Base-by-base conservation (phyloP, 352 stramenopile genomes). In the Pythium vanterpoolii region DNA sequence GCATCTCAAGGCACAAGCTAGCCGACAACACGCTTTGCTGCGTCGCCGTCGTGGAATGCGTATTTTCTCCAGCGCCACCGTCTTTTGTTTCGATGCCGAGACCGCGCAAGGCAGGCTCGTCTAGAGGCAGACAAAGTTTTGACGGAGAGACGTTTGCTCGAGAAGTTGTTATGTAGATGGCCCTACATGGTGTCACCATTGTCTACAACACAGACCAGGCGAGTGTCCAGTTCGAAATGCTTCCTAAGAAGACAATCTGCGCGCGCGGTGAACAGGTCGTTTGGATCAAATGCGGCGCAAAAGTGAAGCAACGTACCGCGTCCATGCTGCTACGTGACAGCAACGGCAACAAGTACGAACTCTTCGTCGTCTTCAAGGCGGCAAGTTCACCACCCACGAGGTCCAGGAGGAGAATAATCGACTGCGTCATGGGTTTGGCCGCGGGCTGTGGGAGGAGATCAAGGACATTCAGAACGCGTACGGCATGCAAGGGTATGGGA, bases 291-390 rank as follows among this genome's bases (percentile, higher is more conserved):
- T 69, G 64, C 14, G 47, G 52, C 24, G 57, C 50, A 7, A 59
- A 56, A 11, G 64, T 73, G 30, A 74, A 74, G 39, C 34, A 78
- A 16, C 52, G 68, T 9, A 53, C 57, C 21, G 72, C 64, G 5
- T 61, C 45, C 7, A 77, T 69, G 66, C 49, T 71, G 2, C 31
- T 77, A 14, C 56, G 56, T 6, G 56, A 73, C 27, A 51, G 21
- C 6, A 36, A 60, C 16, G 60, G 62, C n/a, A 59, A 66, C 27
- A 70, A 75, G 56, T 73, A 70, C 42, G 28, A 28, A 18, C 23
- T 60, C 2, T 79, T 73, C 27, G 1, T 73, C 3, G 58, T 73
- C 11, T 62, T 73, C 60, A 76, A 75, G 47, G 13, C 50, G 0
- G 33, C 11, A 2, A 34, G 34, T 6, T 62, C n/a, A 66, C 52